Evolutionary conservation across 179 eudicot species (phyloP), one percentile per base, ranked within the genome.

Genomic region (Silene vulgaris): DNA sequence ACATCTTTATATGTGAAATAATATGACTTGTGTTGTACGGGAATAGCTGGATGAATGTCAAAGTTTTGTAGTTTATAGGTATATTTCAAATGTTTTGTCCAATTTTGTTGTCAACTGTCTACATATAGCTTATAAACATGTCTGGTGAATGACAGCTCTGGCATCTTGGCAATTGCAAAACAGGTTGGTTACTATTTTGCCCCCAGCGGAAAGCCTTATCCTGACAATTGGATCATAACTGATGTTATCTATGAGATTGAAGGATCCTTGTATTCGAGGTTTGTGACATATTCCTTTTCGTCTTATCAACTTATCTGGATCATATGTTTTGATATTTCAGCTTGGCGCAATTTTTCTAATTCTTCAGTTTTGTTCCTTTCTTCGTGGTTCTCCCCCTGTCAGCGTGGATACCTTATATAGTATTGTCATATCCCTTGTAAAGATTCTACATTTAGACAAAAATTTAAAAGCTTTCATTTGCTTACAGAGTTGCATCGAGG

Each of bases 131-230:
- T 71, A 76, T 77, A 79, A 74, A 74, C 74, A 86, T 69, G 78
- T 78, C 77, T 74, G 69, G 74, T 77, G 80, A 76, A 64, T 82
- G 84, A 88, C 85, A 77, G 82, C 80, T 80, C 78, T 82, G 80
- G 84, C 81, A 73, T 86, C 85, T 89, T 87, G 82, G 82, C 80
- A 80, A 75, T 84, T 83, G 83, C 75, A 75, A 81, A 87, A 78
- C 89, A 94, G 98, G 97, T 94, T 74, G 97, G 98, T 73, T 94
- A 94, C 85, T 92, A 94, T 87, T 89, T 90, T 80, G 98, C 98
- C 65, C 97, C 97, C 29, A 94, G 98, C 79, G 98, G 97, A 82
- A 94, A 94, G 90, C 96, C 97, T 73, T 94, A 94, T 75, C 98
- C 98, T 74, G 98, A 94, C 81, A 94, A 94, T 84, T 94, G 98